These are phyloP conservation scores for Phytophthora foliorum DNA, from an alignment of 352 stramenopile genomes.

Conservation along the genomic window DNA sequence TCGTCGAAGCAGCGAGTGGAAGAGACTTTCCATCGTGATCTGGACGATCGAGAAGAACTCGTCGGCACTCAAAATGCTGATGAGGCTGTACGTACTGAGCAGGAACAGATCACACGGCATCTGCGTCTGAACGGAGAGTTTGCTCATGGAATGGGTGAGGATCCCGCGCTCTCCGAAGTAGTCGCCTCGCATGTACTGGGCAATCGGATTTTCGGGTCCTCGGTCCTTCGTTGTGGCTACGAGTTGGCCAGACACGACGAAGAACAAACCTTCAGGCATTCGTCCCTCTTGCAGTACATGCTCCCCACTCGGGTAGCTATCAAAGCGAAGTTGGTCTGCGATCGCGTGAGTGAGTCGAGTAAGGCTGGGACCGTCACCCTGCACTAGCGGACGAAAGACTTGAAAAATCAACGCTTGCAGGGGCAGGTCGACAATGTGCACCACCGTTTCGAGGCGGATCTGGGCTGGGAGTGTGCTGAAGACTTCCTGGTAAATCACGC, in stretches of 20 bases:
- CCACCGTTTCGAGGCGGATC: slow-evolving; percentile 55
- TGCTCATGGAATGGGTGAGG: slow-evolving; percentile 52
- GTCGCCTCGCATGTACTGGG: slow-evolving; percentile 35
- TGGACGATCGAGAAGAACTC: slow-evolving; percentile 31
- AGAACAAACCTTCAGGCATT: slow-evolving; percentile 61
- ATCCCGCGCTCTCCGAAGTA: slow-evolving; percentile 65
- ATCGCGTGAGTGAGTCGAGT: slow-evolving; percentile 15
- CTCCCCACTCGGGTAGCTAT: slow-evolving; percentile 60
- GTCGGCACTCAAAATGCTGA: slow-evolving; percentile 19
- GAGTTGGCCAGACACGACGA: slow-evolving; percentile 63
- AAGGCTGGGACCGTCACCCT: slow-evolving; percentile 24
- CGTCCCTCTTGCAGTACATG: slow-evolving; percentile 55
- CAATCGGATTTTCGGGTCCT: slow-evolving; percentile 7
- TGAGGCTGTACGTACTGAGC: slow-evolving; percentile 38
- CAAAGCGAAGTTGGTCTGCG: slow-evolving; percentile 50
- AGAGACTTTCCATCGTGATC: slow-evolving; percentile 16
- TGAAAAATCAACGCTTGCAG: slow-evolving; percentile 45
- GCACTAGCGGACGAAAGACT: slow-evolving; percentile 36
- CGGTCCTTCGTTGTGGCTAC: slow-evolving; percentile 26
- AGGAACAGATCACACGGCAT: slow-evolving; percentile 66
- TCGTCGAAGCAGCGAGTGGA: slow-evolving; percentile 16
- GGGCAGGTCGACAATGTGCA: slow-evolving; percentile 52
- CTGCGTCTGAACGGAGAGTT: slow-evolving; percentile 51
- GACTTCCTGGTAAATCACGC: slow-evolving; percentile 65
- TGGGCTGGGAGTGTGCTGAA: slow-evolving; percentile 53